phyloP scores from a whole-genome alignment of 2,329 filamentous ascomycete species.

The Claviceps lovelessii region DNA sequence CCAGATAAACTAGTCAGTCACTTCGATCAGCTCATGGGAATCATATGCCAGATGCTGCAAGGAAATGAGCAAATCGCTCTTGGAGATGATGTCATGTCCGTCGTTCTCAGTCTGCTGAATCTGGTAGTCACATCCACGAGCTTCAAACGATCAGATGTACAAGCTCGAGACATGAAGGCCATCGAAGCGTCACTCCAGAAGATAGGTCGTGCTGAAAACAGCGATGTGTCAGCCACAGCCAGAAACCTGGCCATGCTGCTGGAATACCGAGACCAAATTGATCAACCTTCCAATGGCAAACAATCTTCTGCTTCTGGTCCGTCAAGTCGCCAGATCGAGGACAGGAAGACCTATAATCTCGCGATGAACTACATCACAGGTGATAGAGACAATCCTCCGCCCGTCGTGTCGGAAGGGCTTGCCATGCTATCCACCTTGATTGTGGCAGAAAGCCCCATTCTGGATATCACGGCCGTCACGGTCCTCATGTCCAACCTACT shows the following conservation, averaged over 20 bases:
- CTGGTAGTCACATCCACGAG: constrained; percentile 42
- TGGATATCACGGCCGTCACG: constrained; percentile 53
- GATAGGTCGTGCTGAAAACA: constrained; percentile 23
- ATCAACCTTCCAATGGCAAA: constrained; percentile 25
- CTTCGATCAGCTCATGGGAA: constrained; percentile 48
- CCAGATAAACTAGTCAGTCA: constrained; percentile 49
- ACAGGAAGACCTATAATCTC: constrained; percentile 46
- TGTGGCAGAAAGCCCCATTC: constrained; percentile 34
- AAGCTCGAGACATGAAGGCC: constrained; percentile 24
- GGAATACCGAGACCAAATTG: constrained; percentile 39
- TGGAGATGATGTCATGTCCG: constrained; percentile 33
- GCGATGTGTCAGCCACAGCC: constrained; percentile 36
- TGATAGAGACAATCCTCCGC: constrained; percentile 45
- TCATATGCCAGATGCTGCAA: constrained; percentile 46
- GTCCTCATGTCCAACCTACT: constrained; percentile 51
- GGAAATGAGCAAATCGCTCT: constrained; percentile 27
- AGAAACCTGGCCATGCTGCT: constrained; percentile 42
- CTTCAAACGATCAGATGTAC: constrained; percentile 36
- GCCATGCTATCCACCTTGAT: constrained; percentile 46
- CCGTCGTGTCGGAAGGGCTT: constrained; percentile 52
- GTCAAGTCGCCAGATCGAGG: constrained; percentile 38
- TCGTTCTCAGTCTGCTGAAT: constrained; percentile 48
- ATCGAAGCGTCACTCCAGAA: constrained; percentile 35
- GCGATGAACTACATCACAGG: constrained; percentile 49
- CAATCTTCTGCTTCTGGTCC: constrained; percentile 21